Conservation (phyloP, 768 basidiomycete genomes). For the Fomitopsis pulvina region DNA sequence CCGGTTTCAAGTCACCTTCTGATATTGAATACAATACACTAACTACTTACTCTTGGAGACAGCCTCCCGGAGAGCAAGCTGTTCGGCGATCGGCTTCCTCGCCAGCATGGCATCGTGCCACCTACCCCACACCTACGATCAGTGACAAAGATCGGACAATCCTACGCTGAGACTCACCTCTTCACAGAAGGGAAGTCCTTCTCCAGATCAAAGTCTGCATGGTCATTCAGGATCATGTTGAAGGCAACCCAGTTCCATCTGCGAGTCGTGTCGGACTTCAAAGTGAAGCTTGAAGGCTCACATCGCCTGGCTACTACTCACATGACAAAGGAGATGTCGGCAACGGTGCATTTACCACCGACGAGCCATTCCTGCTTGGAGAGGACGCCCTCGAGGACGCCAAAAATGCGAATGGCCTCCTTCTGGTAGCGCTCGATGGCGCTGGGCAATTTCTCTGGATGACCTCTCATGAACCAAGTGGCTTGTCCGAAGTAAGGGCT, state of each 20-base stretch:
- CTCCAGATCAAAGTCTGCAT: constrained; percentile 8
- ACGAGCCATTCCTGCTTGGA: constrained; percentile 14
- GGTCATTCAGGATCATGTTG: constrained; percentile 3
- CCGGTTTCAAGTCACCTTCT: too few species aligned
- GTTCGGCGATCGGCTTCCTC: not conserved
- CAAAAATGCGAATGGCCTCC: constrained; percentile 16
- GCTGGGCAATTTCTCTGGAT: constrained; percentile 9
- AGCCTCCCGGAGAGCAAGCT: too few species aligned
- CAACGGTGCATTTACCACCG: constrained; percentile 14
- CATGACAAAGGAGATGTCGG: constrained; percentile 13
- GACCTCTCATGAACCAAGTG: constrained; percentile 10
- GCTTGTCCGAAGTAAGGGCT: constrained; percentile 16
- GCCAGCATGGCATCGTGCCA: constrained; percentile 1
- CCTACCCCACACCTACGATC: not conserved
- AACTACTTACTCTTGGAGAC: too few species aligned
- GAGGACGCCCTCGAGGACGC: constrained; percentile 18
- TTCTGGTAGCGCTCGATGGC: constrained; percentile 19
- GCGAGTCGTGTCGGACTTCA: not conserved
- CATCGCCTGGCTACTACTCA: not conserved
- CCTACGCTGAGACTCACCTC: constrained; percentile 4
- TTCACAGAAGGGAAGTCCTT: constrained; percentile 16
- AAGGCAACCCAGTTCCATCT: constrained; percentile 15
- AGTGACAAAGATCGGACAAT: not conserved
- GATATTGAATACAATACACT: too few species aligned
- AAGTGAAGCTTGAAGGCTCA: not conserved